phyloP scores from a whole-genome alignment of 768 basidiomycete species.

The Kwoniella sp. region DNA sequence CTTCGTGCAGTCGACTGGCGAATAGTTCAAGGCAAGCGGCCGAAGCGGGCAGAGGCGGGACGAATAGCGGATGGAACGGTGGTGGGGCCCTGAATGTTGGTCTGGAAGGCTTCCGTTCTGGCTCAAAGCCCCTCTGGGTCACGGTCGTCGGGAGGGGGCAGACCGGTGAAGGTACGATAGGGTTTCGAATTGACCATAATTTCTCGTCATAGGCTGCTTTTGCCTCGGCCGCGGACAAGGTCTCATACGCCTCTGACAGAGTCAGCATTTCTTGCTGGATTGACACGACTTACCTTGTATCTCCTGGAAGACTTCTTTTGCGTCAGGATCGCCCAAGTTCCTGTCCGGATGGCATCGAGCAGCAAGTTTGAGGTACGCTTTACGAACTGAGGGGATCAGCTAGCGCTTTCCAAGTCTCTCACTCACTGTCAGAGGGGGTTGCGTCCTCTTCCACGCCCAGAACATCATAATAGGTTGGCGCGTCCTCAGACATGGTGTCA shows the following conservation, averaged over 20 bases:
- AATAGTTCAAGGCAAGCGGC: not conserved
- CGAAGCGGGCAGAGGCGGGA: not conserved
- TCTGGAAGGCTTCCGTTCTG: not conserved
- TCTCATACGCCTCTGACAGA: constrained; percentile 18
- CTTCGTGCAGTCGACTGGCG: not conserved
- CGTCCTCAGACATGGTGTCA: not conserved
- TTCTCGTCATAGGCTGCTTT: constrained; percentile 29
- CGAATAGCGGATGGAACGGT: constrained; percentile 6
- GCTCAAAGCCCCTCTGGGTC: not conserved
- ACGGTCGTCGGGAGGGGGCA: not conserved
- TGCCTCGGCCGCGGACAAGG: constrained; percentile 15
- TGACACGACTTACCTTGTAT: constrained; percentile 29
- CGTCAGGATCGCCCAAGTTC: constrained; percentile 25
- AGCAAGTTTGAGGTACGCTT: constrained; percentile 36
- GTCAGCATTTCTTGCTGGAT: not conserved
- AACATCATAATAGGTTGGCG: constrained; percentile 31
- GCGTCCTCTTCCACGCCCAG: constrained; percentile 30
- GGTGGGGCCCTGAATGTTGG: constrained; percentile 11
- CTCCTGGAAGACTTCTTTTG: constrained; percentile 31
- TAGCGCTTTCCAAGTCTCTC: not conserved
- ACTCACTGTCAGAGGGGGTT: constrained; percentile 25
- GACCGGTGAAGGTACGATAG: not conserved
- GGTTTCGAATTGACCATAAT: constrained; percentile 13
- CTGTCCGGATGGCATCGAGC: constrained; percentile 38
- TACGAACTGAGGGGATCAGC: constrained; percentile 30